Evolutionary conservation across 192 early-diverging fungal species (phyloP).

Genomic region (Umbelopsis isabellina): DNA sequence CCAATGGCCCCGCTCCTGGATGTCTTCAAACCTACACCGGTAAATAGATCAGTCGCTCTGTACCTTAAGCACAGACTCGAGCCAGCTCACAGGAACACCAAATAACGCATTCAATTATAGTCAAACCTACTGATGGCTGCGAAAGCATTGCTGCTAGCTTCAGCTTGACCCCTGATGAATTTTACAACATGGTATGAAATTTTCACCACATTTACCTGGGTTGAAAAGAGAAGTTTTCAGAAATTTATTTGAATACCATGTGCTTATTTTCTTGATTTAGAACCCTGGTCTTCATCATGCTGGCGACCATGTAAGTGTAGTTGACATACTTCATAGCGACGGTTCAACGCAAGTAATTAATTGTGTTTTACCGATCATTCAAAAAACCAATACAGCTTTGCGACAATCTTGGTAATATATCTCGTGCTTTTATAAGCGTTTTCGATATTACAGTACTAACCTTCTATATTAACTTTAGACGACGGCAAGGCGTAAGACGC

Average conservation of each 20-base stretch:
- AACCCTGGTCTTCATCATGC: constrained; percentile 32
- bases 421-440: background rate
- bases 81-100: background rate
- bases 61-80: background rate
- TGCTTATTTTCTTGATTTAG: background rate
- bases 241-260: background rate
- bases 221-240: background rate
- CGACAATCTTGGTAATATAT: constrained; percentile 22
- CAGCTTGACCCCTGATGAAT: constrained; percentile 21
- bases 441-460: background rate
- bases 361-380: background rate
- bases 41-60: constrained; percentile 6
- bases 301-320: constrained; percentile 24
- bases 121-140: constrained; percentile 13
- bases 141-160: constrained; percentile 21
- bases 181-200: constrained; percentile 26
- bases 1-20: constrained; percentile 17
- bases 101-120: constrained; percentile 4
- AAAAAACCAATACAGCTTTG: constrained; percentile 14
- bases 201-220: background rate
- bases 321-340: background rate
- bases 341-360: too few relatives aligned
- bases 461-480: background rate
- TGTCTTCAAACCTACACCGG: constrained; percentile 25
- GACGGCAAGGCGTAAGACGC: constrained; percentile 16